Evolutionary conservation across 306 rosid genomes (phyloP), one percentile per base, ranked within the genome.

Genomic region (Myrica gale): DNA sequence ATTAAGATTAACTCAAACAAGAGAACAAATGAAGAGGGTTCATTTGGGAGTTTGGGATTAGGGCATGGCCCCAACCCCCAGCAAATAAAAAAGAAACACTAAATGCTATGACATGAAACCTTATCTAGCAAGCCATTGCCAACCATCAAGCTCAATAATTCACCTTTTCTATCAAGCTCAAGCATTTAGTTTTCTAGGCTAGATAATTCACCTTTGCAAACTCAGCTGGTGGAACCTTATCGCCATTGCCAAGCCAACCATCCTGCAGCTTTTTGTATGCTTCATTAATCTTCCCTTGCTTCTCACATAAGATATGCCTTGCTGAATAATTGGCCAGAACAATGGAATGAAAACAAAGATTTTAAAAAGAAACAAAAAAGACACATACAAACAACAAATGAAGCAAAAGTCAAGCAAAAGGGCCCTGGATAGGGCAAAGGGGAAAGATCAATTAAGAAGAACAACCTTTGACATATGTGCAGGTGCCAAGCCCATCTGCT

Each of bases 201-300:
- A 71, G n/a, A 57, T 17, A 4, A 71, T 71, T 76, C 77, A 92
- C 97, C 91, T 95, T 95, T 4, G 97, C 97, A 85, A 92, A 95
- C 87, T 95, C 98, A 3, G 97, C 90, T 7, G 97, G 96, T 23
- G 98, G 98, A 39, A 95, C 97, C 83, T 92, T 92, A 79, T 95
- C 97, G 68, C 97, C 98, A 21, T 95, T 86, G 81, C 85, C 15
- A 52, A 95, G 97, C 97, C 97, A 95, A 54, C 98, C 97, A 76
- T 92, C 97, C 84, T 92, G 88, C 83, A 95, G 83, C 87, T 95
- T 92, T 97, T 94, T 94, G 85, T 94, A 89, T 45, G 93, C 98
- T 80, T 95, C 98, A 23, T 90, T 95, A 70, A 95, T 92, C 90
- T 92, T 95, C 65, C 98, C 97, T 78, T 95, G 97, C 88, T 95